phyloP scores from a whole-genome alignment of 2,329 filamentous ascomycete genomes.

The Cladorrhinum sp. region DNA sequence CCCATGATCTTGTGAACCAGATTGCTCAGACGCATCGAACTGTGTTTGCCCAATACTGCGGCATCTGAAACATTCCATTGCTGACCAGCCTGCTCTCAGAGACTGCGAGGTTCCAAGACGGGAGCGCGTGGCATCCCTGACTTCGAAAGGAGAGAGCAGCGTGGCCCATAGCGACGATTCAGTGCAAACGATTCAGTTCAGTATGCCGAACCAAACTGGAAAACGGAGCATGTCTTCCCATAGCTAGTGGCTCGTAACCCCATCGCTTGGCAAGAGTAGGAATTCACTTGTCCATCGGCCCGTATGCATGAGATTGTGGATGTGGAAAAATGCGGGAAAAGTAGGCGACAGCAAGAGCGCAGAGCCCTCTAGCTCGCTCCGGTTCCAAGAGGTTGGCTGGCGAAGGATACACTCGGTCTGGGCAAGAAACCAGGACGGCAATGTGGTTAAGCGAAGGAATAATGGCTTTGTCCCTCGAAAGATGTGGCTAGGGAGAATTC shows the following conservation, averaged over 20 bases:
- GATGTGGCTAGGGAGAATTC: background rate
- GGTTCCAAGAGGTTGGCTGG: background rate
- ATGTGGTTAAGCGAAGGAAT: background rate
- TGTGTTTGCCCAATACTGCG: background rate
- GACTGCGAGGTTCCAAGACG: background rate
- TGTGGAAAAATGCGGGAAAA: constrained; percentile 26
- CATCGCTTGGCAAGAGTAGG: background rate
- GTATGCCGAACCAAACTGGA: background rate
- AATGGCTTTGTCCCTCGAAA: background rate
- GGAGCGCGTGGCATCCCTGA: background rate
- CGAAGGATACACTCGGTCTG: background rate
- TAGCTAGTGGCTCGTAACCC: background rate
- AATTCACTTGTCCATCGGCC: constrained; percentile 6
- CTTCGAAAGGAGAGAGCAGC: background rate
- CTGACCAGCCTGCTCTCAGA: background rate
- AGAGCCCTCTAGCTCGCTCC: background rate
- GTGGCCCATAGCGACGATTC: background rate
- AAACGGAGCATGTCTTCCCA: background rate
- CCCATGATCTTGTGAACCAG: background rate
- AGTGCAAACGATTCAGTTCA: background rate
- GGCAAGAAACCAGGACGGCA: background rate
- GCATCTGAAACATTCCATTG: background rate
- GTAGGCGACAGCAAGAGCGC: background rate
- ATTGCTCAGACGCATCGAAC: background rate
- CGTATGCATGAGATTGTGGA: constrained; percentile 16